These are phyloP conservation scores for Tuber brumale DNA, from an alignment of 495 filamentous ascomycete species.

Conservation along the genomic window DNA sequence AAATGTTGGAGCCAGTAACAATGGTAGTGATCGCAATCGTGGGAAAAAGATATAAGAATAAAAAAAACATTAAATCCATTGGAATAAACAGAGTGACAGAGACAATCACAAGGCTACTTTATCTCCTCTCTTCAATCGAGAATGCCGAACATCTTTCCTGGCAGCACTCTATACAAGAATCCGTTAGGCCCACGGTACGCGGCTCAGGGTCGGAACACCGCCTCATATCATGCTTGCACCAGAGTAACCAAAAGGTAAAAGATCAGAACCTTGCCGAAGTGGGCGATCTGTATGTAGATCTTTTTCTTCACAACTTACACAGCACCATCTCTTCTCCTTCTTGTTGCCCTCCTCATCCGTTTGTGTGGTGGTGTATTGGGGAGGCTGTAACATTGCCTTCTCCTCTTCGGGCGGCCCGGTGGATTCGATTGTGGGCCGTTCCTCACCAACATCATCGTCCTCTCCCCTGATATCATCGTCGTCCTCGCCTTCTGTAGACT, in stretches of 20 bases:
- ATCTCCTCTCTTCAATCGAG: not conserved
- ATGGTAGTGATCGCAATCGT: not conserved
- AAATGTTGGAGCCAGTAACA: conserved; percentile 1
- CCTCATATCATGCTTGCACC: conserved; percentile 10
- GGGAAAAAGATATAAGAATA: not conserved
- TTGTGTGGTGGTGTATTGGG: conserved; percentile 1
- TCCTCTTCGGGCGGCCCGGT: conserved; percentile 16
- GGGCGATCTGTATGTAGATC: not conserved
- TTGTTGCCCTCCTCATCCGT: not conserved
- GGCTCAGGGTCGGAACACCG: conserved; percentile 21
- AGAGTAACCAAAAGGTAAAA: not conserved
- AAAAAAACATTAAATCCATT: not conserved
- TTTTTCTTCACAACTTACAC: conserved; percentile 16
- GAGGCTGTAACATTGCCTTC: conserved; percentile 13
- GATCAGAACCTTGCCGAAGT: not conserved
- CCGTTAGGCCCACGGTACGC: conserved; percentile 15
- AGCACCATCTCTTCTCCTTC: conserved; percentile 20
- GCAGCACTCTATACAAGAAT: conserved; percentile 22
- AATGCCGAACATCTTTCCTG: conserved; percentile 13
- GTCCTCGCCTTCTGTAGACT: conserved; percentile 31
- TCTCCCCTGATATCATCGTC: conserved; percentile 34
- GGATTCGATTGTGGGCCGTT: conserved; percentile 10
- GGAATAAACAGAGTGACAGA: not conserved
- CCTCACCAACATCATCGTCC: not conserved
- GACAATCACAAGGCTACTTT: not conserved